phyloP scores from a whole-genome alignment of 306 rosid species.

The Fragaria vesca region DNA sequence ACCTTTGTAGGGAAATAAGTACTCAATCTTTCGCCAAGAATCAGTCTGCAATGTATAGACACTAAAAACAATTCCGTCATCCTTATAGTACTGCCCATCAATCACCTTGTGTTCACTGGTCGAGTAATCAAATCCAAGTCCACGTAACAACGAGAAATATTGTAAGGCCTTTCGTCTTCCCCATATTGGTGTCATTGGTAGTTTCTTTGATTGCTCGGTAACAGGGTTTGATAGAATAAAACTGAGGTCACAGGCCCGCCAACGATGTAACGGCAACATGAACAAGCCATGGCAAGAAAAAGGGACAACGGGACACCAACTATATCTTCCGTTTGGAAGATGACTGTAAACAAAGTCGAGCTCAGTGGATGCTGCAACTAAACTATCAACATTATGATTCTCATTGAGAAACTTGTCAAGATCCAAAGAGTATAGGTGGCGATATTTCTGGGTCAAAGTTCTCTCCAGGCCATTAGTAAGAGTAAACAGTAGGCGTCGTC shows the following conservation, averaged over 20 bases:
- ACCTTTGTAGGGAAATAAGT: neutral
- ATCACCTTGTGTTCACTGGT: neutral
- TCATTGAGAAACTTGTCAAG: neutral
- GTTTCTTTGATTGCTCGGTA: too few species aligned
- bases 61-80: neutral
- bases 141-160: neutral
- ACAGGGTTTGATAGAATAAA: neutral
- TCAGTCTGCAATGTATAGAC: conserved; percentile 3
- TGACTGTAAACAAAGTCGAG: neutral
- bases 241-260: too few species aligned
- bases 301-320: neutral
- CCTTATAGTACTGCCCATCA: too few species aligned
- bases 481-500: neutral
- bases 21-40: neutral
- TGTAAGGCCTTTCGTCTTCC: neutral
- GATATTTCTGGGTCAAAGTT: neutral
- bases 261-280: too few species aligned
- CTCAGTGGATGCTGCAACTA: neutral
- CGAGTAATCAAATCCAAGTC: neutral
- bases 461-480: too few species aligned
- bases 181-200: neutral
- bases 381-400: neutral
- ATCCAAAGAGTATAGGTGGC: neutral
- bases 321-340: neutral
- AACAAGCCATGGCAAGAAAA: too few species aligned